Base-by-base conservation (phyloP, 1,284 basidiomycete genomes). In the Rhodotorula sp. region DNA sequence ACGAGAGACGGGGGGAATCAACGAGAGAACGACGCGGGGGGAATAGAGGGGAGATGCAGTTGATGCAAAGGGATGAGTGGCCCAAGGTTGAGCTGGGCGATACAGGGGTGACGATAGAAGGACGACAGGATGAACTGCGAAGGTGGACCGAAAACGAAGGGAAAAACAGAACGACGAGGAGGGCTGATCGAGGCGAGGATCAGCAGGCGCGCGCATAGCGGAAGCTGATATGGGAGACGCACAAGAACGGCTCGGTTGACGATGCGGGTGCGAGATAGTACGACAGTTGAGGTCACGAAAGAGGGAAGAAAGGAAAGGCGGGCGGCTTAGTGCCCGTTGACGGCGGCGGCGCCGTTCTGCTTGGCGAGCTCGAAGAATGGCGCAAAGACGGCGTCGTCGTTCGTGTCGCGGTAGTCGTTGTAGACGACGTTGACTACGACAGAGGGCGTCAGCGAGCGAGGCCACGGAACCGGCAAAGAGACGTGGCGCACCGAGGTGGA, bases 341-440 rank as follows among this genome's bases (percentile, higher is more conserved):
- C 45, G 42, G 48, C 55, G 23, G 41, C 14, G 10, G 46, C 46
- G 34, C 48, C 61, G 27, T 68, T 66, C 48, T 68, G 27, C 16
- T 50, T 56, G 41, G 67, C 71, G 53, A 74, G 73, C 23, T 66
- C 81, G 42, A 82, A 85, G 86, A 97, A 96, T 0, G 92, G 91
- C 78, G 86, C 85, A 82, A 96, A 97, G 83, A 97, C 95, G 50
- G 90, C 89, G 61, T 90, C 85, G 10, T 88, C 83, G 80, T 91
- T 87, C 81, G 62, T 34, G 64, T 77, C 72, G 61, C 74, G 72
- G 64, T 74, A 79, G 71, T 80, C 78, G 68, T 79, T 80, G 64
- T 75, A 77, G 46, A 78, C 77, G 52, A 77, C 70, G 64, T 77
- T 78, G 71, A 78, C 75, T 72, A 56, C n/a, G 44, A 19, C 9